A percentile compares a stretch with the other conserved stretches of the same genome.
These are phyloP conservation scores for Sphaerulina populicola DNA, from an alignment of 2,329 filamentous ascomycete genomes.

Conservation along the genomic window DNA sequence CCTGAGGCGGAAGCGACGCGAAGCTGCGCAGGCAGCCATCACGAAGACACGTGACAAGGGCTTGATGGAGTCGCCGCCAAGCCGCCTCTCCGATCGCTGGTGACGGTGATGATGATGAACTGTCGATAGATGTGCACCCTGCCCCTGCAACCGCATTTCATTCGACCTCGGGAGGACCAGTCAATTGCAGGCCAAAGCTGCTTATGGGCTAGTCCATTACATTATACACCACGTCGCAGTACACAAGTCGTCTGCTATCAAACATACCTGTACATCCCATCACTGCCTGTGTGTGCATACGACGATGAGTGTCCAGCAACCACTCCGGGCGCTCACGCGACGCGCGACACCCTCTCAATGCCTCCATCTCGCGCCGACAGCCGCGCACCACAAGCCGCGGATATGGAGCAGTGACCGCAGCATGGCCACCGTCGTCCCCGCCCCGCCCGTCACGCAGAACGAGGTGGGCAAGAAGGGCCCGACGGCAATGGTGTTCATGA, in stretches of 20 bases:
- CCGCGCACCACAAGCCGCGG: conserved; percentile 18
- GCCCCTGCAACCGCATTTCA: too few relatives aligned
- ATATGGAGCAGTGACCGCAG: conserved; percentile 24
- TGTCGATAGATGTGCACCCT: too few relatives aligned
- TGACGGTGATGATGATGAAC: neutral
- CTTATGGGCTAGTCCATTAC: neutral
- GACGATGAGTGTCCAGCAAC: conserved; percentile 26
- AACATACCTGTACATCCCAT: neutral
- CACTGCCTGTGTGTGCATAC: neutral
- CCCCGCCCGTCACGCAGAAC: conserved; percentile 73
- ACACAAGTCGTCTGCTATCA: neutral
- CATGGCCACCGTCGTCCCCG: conserved; percentile 47
- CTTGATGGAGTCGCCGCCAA: neutral
- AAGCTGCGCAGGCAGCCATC: neutral
- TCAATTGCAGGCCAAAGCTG: neutral
- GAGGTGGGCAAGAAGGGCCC: conserved; percentile 63
- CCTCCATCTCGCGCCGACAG: conserved; percentile 18
- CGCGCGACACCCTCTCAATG: conserved; percentile 25
- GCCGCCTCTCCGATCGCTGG: neutral
- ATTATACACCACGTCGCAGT: neutral
- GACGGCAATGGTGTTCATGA: conserved; percentile 97
- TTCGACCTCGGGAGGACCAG: neutral
- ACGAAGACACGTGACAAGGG: neutral
- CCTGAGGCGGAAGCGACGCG: neutral
- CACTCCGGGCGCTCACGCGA: conserved; percentile 26